A percentile compares a stretch with the other conserved stretches of the same genome.
Evolutionary conservation across 768 basidiomycete species (phyloP).

Genomic region (Naganishia vaughanmartiniae): DNA sequence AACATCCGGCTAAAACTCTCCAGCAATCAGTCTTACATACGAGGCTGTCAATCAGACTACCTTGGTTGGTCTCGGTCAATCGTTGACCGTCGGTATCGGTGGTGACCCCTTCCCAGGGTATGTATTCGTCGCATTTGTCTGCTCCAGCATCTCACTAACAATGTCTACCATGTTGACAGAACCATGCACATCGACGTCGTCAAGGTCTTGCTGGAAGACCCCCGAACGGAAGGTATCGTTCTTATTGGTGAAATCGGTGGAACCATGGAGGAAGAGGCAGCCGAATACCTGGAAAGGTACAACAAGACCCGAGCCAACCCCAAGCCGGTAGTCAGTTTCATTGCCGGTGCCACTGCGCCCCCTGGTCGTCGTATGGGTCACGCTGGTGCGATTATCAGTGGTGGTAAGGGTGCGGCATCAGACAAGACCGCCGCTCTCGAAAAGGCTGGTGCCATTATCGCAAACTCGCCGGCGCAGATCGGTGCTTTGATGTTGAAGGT

Average conservation of each 20-base stretch:
- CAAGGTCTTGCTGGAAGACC: conserved; percentile 92
- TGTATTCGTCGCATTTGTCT: background rate
- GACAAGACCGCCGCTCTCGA: conserved; percentile 84
- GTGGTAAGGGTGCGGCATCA: conserved; percentile 92
- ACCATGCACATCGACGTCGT: conserved; percentile 94
- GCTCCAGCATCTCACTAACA: background rate
- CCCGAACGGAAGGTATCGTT: conserved; percentile 92
- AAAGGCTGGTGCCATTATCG: conserved; percentile 87
- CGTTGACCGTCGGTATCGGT: conserved; percentile 93
- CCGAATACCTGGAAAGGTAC: conserved; percentile 87
- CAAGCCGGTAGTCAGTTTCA: conserved; percentile 97
- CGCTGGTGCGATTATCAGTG: conserved; percentile 95
- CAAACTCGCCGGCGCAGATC: conserved; percentile 92
- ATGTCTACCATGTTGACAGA: conserved; percentile 60
- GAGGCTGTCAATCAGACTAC: conserved; percentile 98
- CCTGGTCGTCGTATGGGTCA: conserved; percentile 98
- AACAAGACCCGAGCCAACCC: conserved; percentile 82
- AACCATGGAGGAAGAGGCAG: conserved; percentile 98
- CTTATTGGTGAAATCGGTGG: conserved; percentile 99
- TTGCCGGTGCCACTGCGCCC: conserved; percentile 95
- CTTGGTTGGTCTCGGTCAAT: conserved; percentile 90
- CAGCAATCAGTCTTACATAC: conserved; percentile 66
- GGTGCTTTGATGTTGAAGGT: conserved; percentile 76
- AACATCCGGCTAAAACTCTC: background rate
- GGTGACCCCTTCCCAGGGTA: conserved; percentile 59